Conservation (phyloP, 805 yeast genomes). For the Pichia ethanolica region DNA sequence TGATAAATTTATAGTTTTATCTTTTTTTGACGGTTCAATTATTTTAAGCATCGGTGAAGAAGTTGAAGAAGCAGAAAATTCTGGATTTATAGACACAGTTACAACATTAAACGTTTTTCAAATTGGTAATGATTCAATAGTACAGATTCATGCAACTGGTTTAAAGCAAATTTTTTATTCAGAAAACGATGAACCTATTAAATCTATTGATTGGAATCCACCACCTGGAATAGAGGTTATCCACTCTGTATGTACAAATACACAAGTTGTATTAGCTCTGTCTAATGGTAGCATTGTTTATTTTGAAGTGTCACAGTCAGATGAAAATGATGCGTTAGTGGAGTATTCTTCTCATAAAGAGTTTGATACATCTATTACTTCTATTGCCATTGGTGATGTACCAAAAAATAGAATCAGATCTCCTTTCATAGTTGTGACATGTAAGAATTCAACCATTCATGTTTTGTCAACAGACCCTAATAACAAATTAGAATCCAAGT, state of each 20-base stretch:
- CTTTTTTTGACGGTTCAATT: slow-evolving; percentile 60
- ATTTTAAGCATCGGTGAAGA: slow-evolving; percentile 74
- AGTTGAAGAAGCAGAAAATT: slow-evolving; percentile 59
- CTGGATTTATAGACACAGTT: slow-evolving; percentile 49
- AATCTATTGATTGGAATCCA: slow-evolving; percentile 64
- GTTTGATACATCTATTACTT: slow-evolving; percentile 42
- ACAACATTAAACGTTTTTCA: slow-evolving; percentile 64
- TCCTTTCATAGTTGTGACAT: slow-evolving; percentile 60
- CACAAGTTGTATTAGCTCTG: slow-evolving; percentile 64
- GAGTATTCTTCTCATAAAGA: slow-evolving; percentile 63
- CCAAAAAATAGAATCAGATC: slow-evolving; percentile 41
- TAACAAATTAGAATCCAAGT: slow-evolving; percentile 49
- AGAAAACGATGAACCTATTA: slow-evolving; percentile 22
- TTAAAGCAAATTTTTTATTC: slow-evolving; percentile 46
- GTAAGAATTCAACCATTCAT: slow-evolving; percentile 62
- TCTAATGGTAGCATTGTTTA: slow-evolving; percentile 72
- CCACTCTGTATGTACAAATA: slow-evolving; percentile 52
- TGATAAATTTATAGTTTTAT: slow-evolving; percentile 60
- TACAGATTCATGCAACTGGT: slow-evolving; percentile 70
- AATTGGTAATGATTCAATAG: slow-evolving; percentile 53
- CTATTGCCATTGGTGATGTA: slow-evolving; percentile 43
- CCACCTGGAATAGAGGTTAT: slow-evolving; percentile 67
- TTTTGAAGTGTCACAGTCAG: slow-evolving; percentile 57
- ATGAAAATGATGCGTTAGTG: slow-evolving; percentile 50
- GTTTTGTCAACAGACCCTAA: slow-evolving; percentile 57